Conservation (phyloP, 441 rosid species). For the Populus tomentosa region DNA sequence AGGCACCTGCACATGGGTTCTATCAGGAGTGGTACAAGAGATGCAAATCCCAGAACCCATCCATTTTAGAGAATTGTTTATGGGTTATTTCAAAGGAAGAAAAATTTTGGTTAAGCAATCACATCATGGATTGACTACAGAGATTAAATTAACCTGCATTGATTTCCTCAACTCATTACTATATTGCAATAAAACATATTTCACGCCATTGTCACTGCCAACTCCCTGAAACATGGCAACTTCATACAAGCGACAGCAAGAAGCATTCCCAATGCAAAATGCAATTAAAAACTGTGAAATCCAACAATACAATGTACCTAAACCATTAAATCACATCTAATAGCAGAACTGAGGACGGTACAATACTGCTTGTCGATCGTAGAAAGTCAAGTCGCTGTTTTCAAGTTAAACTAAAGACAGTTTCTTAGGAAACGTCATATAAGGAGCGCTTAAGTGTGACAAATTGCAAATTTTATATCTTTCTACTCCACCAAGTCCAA, state of each 20-base stretch:
- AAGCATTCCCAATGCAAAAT: conserved; percentile 12
- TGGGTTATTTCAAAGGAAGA: background rate
- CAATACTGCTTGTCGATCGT: background rate
- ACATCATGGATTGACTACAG: conserved; percentile 17
- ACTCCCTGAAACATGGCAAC: background rate
- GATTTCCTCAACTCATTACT: conserved; percentile 6
- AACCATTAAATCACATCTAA: background rate
- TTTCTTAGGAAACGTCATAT: background rate
- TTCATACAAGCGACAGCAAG: conserved; percentile 1
- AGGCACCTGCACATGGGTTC: conserved; percentile 31
- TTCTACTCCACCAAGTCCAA: background rate
- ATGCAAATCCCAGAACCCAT: conserved; percentile 7
- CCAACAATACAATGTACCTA: conserved; percentile 8
- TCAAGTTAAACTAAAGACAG: background rate
- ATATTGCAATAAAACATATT: conserved; percentile 3
- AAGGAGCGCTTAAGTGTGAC: background rate
- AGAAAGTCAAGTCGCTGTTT: background rate
- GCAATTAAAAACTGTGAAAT: conserved; percentile 9
- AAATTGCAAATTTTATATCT: too few relatives aligned
- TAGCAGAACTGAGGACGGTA: background rate
- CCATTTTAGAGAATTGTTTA: background rate
- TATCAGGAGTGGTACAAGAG: background rate
- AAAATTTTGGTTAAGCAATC: conserved; percentile 6
- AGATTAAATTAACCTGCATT: conserved; percentile 10
- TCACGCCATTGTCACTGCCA: conserved; percentile 10